Evolutionary conservation across 2,329 filamentous ascomycete species (phyloP).

Genomic region (Sarocladium strictum): DNA sequence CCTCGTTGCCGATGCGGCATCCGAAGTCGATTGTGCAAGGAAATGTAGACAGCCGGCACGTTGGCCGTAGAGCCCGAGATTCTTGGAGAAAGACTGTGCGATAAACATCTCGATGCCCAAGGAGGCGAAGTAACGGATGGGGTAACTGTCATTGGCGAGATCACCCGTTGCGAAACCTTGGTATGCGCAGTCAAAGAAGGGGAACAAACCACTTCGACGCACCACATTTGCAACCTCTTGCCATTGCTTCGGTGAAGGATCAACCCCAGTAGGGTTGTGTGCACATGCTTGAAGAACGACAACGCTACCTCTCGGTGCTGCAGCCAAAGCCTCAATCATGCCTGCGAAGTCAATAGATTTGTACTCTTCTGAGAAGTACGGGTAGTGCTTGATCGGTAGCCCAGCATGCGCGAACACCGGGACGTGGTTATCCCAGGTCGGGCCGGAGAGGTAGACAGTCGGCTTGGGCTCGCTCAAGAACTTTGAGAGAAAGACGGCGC

Average conservation of each 20-base stretch:
- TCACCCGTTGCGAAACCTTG: conserved; percentile 31
- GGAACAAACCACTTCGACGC: conserved; percentile 22
- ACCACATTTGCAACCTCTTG: conserved; percentile 22
- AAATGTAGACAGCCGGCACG: conserved; percentile 22
- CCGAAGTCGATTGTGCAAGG: conserved; percentile 3
- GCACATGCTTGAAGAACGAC: conserved; percentile 31
- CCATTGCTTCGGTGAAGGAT: conserved; percentile 29
- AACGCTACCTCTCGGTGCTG: conserved; percentile 21
- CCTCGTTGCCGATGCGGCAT: background rate
- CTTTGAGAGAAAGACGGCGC: conserved; percentile 19
- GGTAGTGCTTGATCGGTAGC: conserved; percentile 20
- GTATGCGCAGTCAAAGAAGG: conserved; percentile 32
- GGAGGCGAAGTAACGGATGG: background rate
- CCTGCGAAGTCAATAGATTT: conserved; percentile 23
- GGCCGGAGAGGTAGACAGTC: conserved; percentile 23
- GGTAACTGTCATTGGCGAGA: conserved; percentile 10
- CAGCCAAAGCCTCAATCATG: conserved; percentile 20
- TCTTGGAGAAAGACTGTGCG: conserved; percentile 30
- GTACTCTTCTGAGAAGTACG: conserved; percentile 23
- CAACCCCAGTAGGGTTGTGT: conserved; percentile 33
- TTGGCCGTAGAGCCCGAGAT: conserved; percentile 31
- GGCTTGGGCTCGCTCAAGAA: conserved; percentile 14
- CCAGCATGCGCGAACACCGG: conserved; percentile 23
- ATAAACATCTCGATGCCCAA: conserved; percentile 18
- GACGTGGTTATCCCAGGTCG: conserved; percentile 44